phyloP scores from a whole-genome alignment of 768 basidiomycete genomes.

The Piloderma croceum region DNA sequence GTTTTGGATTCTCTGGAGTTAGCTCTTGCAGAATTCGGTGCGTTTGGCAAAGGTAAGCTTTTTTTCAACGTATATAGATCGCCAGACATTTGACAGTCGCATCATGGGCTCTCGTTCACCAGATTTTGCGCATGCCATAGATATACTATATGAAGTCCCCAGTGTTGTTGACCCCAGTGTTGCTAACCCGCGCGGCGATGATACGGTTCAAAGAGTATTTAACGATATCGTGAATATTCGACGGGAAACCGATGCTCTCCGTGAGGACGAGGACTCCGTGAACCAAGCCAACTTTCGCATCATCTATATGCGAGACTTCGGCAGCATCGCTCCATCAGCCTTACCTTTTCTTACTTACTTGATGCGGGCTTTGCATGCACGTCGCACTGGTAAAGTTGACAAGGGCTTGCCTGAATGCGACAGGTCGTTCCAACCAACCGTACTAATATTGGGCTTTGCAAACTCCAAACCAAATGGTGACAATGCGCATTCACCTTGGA shows the following conservation, averaged over 20 bases:
- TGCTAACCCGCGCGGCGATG: conserved; percentile 5
- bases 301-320: conserved; percentile 3
- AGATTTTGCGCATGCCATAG: conserved; percentile 10
- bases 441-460: no score
- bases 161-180: no score
- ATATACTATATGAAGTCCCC: conserved; percentile 2
- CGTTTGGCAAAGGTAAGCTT: conserved; percentile 10
- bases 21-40: conserved; percentile 9
- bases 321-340: no score
- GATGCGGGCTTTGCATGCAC: conserved; percentile 5
- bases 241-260: conserved; percentile 1
- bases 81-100: conserved; percentile 2
- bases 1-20: no score
- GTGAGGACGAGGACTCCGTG: conserved; percentile 1
- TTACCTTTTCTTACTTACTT: conserved; percentile 7
- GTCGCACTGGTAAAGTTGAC: conserved; percentile 1
- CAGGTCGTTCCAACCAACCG: no score
- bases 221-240: background rate
- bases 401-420: no score
- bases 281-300: conserved; percentile 7
- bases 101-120: background rate
- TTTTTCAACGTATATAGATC: background rate
- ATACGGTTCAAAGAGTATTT: conserved; percentile 2
- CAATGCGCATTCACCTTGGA: no score
- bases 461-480: no score